Evolutionary conservation across 148 eudicot species (phyloP).

Genomic region (Nepenthes gracilis): DNA sequence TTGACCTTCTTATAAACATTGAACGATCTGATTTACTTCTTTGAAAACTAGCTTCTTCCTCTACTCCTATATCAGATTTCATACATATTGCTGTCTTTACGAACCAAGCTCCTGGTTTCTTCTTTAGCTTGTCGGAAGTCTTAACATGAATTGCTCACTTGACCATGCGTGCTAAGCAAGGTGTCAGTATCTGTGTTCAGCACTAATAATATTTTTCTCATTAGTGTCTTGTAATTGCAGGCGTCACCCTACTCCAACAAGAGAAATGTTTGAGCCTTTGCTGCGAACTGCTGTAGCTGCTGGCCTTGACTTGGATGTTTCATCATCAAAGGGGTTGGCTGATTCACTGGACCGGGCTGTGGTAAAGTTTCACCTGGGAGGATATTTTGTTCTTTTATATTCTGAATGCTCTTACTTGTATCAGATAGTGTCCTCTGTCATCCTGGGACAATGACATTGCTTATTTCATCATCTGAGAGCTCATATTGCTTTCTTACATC

Average conservation of each 20-base stretch:
- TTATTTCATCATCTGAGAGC: background rate
- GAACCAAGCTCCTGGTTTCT: too few species aligned
- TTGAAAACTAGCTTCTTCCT: too few species aligned
- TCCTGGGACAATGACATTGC: background rate
- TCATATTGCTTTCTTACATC: too few species aligned
- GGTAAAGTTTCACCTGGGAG: conserved; percentile 21
- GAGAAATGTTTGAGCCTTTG: conserved; percentile 96
- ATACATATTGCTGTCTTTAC: too few species aligned
- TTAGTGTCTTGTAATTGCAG: conserved; percentile 28
- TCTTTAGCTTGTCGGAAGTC: too few species aligned
- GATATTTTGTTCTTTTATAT: background rate
- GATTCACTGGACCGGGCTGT: conserved; percentile 93
- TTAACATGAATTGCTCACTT: too few species aligned
- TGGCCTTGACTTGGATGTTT: conserved; percentile 76
- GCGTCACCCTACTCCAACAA: conserved; percentile 97
- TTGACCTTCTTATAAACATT: too few species aligned
- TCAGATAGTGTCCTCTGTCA: background rate
- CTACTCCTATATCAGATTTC: too few species aligned
- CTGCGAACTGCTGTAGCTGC: conserved; percentile 82
- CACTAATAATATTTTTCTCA: background rate
- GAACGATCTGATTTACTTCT: too few species aligned
- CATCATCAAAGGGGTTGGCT: conserved; percentile 90
- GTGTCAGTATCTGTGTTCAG: too few species aligned
- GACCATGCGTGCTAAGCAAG: too few species aligned
- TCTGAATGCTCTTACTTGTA: background rate